Evolutionary conservation across 139 green algal genomes (phyloP).

Genomic region (Chlamydomonas asymmetrica): DNA sequence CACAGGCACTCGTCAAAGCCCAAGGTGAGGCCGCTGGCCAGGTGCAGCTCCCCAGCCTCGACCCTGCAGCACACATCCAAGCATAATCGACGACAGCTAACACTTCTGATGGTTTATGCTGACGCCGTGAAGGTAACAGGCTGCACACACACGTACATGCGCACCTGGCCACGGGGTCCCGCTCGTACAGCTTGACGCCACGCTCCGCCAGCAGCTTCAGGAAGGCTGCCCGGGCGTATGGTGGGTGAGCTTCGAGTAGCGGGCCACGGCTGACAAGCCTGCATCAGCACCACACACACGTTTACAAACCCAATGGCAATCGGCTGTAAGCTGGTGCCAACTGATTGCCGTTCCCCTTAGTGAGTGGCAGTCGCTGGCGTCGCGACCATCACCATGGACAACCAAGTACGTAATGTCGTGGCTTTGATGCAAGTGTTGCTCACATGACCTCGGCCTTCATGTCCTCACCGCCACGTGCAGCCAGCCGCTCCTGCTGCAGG

Average conservation of each 20-base stretch:
- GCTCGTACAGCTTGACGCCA: conserved; percentile 34
- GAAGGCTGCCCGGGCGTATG: conserved; percentile 42
- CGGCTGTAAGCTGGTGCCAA: neutral
- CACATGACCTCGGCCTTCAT: too few species aligned
- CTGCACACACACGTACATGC: neutral
- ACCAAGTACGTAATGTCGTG: neutral
- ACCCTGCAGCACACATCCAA: conserved; percentile 10
- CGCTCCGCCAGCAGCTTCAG: conserved; percentile 13
- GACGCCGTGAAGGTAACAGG: neutral
- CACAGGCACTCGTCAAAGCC: conserved; percentile 89
- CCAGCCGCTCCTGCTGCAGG: conserved; percentile 51
- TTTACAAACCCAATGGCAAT: neutral
- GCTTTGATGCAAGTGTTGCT: neutral
- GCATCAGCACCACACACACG: neutral
- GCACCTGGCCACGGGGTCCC: conserved; percentile 8
- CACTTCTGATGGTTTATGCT: too few species aligned
- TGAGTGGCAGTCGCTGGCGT: neutral
- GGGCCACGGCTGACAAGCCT: conserved; percentile 49
- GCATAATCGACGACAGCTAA: neutral
- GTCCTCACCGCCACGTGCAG: neutral
- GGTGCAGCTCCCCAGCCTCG: conserved; percentile 37
- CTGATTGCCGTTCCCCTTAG: too few species aligned
- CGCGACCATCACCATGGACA: neutral
- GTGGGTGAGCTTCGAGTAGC: conserved; percentile 39
- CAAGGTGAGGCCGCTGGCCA: conserved; percentile 37